Evolutionary conservation across 306 rosid species (phyloP).

Genomic region (Quercus rubra): DNA sequence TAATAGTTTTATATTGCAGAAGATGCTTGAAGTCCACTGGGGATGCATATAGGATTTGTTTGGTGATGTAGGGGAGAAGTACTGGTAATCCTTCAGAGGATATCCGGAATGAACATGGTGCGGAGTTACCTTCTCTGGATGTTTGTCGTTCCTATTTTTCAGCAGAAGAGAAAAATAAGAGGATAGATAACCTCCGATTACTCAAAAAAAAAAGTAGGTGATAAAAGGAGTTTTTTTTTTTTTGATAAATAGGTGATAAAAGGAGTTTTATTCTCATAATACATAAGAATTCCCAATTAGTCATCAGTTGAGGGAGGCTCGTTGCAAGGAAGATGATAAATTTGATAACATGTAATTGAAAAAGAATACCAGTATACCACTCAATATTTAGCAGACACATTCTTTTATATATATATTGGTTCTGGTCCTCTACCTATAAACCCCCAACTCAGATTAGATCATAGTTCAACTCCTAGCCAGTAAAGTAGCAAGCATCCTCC

Average conservation of each 20-base stretch:
- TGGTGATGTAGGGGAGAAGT: slow-evolving; percentile 73
- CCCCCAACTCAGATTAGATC: neutral
- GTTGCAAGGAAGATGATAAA: neutral
- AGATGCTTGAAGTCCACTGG: slow-evolving; percentile 73
- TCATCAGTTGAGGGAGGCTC: neutral
- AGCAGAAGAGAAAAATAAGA: neutral
- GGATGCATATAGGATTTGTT: slow-evolving; percentile 74
- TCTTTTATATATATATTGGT: too few species aligned
- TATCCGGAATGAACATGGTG: slow-evolving; percentile 86
- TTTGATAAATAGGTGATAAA: neutral
- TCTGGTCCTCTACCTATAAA: neutral
- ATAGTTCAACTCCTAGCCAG: neutral
- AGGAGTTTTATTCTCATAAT: neutral
- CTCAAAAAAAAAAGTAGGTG: neutral
- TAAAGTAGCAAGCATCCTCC: neutral
- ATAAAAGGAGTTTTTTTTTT: neutral
- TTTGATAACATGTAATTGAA: neutral
- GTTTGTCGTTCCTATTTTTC: slow-evolving; percentile 82
- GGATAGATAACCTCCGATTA: slow-evolving; percentile 1
- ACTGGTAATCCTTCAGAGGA: slow-evolving; percentile 95
- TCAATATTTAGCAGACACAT: neutral
- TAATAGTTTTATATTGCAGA: slow-evolving; percentile 69
- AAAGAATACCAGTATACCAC: neutral
- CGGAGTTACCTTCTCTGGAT: slow-evolving; percentile 71
- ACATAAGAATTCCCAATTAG: neutral